These are phyloP conservation scores for Sordariomycetes sp. DNA, from an alignment of 2,329 filamentous ascomycete genomes.

Conservation along the genomic window DNA sequence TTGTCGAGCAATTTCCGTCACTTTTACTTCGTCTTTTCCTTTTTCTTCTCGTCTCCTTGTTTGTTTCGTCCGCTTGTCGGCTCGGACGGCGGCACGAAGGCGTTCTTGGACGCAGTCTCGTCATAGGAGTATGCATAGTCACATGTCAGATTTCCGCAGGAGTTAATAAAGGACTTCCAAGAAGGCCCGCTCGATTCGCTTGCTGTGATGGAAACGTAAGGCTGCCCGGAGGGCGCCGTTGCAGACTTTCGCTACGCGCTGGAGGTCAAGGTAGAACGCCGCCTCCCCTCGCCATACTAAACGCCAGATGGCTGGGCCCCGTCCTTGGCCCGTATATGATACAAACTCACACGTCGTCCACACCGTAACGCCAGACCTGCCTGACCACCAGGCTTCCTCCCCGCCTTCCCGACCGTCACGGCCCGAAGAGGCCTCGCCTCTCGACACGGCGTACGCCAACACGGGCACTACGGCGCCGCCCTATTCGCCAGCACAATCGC, in stretches of 20 bases:
- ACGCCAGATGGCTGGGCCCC: too few relatives aligned
- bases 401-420: background rate
- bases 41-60: background rate
- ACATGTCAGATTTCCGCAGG: background rate
- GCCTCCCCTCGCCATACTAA: too few relatives aligned
- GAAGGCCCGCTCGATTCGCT: background rate
- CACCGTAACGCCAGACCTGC: too few relatives aligned
- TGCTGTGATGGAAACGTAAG: background rate
- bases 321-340: too few relatives aligned
- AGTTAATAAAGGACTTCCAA: background rate
- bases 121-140: background rate
- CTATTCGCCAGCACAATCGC: slow-evolving; percentile 63
- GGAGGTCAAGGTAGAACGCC: background rate
- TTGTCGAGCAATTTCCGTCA: background rate
- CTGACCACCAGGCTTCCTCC: too few relatives aligned
- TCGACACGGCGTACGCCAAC: background rate
- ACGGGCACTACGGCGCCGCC: background rate
- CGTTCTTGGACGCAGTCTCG: slow-evolving; percentile 1
- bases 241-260: background rate
- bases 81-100: background rate
- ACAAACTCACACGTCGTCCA: too few relatives aligned
- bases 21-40: background rate
- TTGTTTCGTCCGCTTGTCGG: background rate
- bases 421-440: background rate
- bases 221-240: background rate